These are phyloP conservation scores for Calonectria pseudoturangicola DNA, from an alignment of 2,329 filamentous ascomycete species.

Conservation along the genomic window DNA sequence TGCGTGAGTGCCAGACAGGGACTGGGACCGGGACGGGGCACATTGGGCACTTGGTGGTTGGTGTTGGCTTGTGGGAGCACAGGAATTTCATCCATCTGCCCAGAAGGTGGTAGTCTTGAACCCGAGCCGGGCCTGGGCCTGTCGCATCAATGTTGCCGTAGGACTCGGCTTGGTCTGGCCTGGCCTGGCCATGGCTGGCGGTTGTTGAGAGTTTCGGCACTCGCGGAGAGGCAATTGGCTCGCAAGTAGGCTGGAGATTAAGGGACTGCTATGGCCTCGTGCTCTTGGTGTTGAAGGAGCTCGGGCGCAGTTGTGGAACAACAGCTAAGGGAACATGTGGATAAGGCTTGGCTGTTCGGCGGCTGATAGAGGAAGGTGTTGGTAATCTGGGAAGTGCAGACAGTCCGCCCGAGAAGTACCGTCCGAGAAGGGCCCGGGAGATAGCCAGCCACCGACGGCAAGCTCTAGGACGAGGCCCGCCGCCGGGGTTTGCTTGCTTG, in stretches of 20 bases:
- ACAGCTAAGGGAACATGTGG: conserved; percentile 38
- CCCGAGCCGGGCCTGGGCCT: conserved; percentile 12
- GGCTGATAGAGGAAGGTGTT: conserved; percentile 46
- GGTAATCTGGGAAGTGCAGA: conserved; percentile 12
- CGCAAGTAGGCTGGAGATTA: background rate
- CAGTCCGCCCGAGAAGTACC: conserved; percentile 10
- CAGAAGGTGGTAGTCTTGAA: background rate
- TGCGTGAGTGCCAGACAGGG: conserved; percentile 21
- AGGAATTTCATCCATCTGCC: background rate
- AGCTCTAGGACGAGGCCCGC: conserved; percentile 7
- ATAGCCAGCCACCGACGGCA: conserved; percentile 18
- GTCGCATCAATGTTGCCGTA: conserved; percentile 1
- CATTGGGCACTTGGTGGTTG: conserved; percentile 8
- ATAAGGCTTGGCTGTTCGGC: conserved; percentile 50
- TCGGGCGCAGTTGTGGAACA: conserved; percentile 39
- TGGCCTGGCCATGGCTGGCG: conserved; percentile 19
- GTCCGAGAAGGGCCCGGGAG: conserved; percentile 48
- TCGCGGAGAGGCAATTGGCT: conserved; percentile 16
- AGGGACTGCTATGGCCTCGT: background rate
- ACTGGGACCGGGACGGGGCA: conserved; percentile 4
- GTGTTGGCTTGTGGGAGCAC: conserved; percentile 14
- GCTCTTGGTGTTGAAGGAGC: background rate
- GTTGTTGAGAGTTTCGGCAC: conserved; percentile 8
- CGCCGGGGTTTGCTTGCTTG: conserved; percentile 19
- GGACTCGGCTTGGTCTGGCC: conserved; percentile 20